Base-by-base conservation (phyloP, 208 protist genomes). In the Leishmania braziliensis region DNA sequence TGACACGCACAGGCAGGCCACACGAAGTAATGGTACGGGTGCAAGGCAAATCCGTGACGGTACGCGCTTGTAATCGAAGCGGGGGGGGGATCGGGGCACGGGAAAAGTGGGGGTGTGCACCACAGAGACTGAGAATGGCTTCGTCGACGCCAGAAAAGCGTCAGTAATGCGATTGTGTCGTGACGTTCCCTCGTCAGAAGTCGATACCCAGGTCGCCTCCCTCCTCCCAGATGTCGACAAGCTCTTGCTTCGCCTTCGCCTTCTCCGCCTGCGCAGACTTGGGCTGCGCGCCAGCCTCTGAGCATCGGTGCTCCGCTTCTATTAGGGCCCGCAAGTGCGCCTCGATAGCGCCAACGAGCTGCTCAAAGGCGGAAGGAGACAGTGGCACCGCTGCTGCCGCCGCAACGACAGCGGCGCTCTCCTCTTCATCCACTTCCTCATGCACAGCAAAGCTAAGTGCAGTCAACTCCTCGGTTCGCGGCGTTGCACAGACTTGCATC, bases 241-340 rank as follows among this genome's bases (percentile, higher is more conserved):
- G 51, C 8, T 58, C 69, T 60, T 76, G 77, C 51, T 80, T 86
- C 29, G 85, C 75, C 68, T 76, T 83, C 23, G 56, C 58, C 75
- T 92, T 92, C 82, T 85, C 78, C 48, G 65, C 79, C 73, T 92
- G 77, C 20, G 77, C 84, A 5, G 73, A 75, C 77, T 91, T 89
- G 63, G 88, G 86, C 79, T 91, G 84, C 79, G 82, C 86, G 2
- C 82, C 89, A 12, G 85, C 83, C 68, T 84, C 84, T 29, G 69
- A 78, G 39, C 76, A 92, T 1, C 43, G 51, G 12, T 78, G 26
- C 81, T 93, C 91, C 16, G 78, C 88, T 58, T 62, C 82, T 18
- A 74, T 51, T 10, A 95, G 79, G 43, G 39, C 18, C 8, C 18
- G 80, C 58, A 95, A 72, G 74, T 95, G 89, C 20, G 77, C 79